These are phyloP conservation scores for Artemisia argyi DNA, from an alignment of 129 eudicot genomes.

Conservation along the genomic window DNA sequence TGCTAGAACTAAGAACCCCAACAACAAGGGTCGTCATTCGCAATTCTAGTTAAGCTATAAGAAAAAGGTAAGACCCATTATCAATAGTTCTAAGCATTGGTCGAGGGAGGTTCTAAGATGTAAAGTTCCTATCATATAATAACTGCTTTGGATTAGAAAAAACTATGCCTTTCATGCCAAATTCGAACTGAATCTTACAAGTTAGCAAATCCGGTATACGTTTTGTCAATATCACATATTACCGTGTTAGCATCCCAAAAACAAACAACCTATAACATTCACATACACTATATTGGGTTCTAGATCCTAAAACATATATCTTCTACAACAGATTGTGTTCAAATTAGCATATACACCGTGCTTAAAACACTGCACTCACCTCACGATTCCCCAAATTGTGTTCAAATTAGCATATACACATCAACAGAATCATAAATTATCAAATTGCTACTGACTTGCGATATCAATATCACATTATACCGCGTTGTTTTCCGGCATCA, in stretches of 20 bases:
- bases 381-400: not conserved
- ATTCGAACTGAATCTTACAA: slow-evolving; percentile 4
- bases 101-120: no score
- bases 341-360: no score
- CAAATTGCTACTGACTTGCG: not conserved
- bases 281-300: no score
- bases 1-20: not conserved
- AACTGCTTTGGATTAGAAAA: not conserved
- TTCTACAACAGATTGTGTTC: no score
- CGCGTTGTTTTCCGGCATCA: no score
- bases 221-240: not conserved
- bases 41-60: not conserved
- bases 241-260: not conserved
- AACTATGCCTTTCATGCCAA: not conserved
- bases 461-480: no score
- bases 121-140: no score
- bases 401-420: slow-evolving; percentile 26
- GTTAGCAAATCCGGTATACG: not conserved
- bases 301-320: no score
- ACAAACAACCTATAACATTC: not conserved
- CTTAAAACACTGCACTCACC: no score
- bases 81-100: not conserved
- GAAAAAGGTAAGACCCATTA: slow-evolving; percentile 11
- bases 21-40: not conserved
- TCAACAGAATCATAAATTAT: slow-evolving; percentile 8